A percentile compares a stretch with the other conserved stretches of the same genome.
These are phyloP conservation scores for Endogone sp. DNA, from an alignment of 192 early-diverging fungal genomes.

Conservation along the genomic window DNA sequence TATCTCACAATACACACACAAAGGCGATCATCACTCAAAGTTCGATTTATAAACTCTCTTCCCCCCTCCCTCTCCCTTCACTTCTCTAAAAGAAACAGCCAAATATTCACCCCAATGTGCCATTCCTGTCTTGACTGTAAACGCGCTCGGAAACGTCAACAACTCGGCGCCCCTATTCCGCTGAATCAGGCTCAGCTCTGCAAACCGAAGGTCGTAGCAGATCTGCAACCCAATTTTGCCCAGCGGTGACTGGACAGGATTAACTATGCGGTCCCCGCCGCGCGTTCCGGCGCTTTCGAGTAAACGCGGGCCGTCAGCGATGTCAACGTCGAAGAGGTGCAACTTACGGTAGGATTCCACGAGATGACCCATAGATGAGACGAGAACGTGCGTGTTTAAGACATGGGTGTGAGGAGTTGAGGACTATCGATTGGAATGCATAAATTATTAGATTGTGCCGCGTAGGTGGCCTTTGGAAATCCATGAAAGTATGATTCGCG, in stretches of 20 bases:
- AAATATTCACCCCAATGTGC: conserved; percentile 70
- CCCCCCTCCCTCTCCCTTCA: no score
- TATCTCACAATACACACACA: no score
- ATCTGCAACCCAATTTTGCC: conserved; percentile 57
- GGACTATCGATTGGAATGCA: neutral
- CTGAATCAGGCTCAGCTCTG: conserved; percentile 58
- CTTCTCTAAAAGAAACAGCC: neutral
- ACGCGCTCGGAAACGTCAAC: conserved; percentile 78
- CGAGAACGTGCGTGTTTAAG: conserved; percentile 68
- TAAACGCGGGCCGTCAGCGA: conserved; percentile 39
- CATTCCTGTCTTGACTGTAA: conserved; percentile 74
- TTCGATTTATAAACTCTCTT: no score
- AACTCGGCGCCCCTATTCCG: conserved; percentile 61
- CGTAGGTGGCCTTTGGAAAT: neutral
- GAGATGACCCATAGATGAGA: conserved; percentile 54
- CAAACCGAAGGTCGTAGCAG: conserved; percentile 85
- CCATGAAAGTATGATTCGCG: neutral
- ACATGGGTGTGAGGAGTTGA: conserved; percentile 19
- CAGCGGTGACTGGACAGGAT: conserved; percentile 43
- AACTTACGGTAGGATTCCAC: conserved; percentile 65
- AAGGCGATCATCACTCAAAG: no score
- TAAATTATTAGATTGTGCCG: neutral
- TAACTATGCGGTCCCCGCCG: conserved; percentile 30
- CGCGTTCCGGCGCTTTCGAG: conserved; percentile 42
- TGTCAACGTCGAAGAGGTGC: conserved; percentile 78